Percentiles rank a stretch among this genome's conserved stretches.
phyloP scores from a whole-genome alignment of 192 early-diverging fungal species.

The Rhizoclosmatium globosum region DNA sequence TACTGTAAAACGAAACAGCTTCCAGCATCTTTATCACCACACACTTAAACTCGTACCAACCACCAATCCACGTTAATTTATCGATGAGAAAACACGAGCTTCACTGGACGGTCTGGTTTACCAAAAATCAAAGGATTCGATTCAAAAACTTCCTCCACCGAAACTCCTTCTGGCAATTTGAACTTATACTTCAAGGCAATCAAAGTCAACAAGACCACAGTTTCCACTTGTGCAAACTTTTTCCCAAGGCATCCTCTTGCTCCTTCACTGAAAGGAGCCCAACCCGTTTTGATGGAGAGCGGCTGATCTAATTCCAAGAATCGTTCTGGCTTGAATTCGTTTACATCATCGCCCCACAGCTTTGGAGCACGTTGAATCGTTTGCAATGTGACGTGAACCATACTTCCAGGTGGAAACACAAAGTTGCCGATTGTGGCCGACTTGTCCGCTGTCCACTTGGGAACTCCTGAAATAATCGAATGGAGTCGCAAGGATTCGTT shows the following conservation, averaged over 20 bases:
- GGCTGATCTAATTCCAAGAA: neutral
- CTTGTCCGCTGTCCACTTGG: too few species aligned
- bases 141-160: neutral
- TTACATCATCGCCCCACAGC: slow-evolving; percentile 14
- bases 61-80: too few species aligned
- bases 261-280: slow-evolving; percentile 28
- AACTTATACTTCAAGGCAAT: slow-evolving; percentile 30
- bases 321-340: slow-evolving; percentile 18
- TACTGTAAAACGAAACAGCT: too few species aligned
- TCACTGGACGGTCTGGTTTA: slow-evolving; percentile 10
- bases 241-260: too few species aligned
- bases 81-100: neutral
- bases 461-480: too few species aligned
- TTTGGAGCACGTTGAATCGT: slow-evolving; percentile 24
- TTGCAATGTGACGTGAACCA: neutral
- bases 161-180: slow-evolving; percentile 10
- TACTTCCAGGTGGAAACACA: slow-evolving; percentile 20
- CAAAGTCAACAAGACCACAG: slow-evolving; percentile 33
- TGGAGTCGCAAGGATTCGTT: too few species aligned
- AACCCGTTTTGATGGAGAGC: slow-evolving; percentile 14
- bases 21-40: too few species aligned
- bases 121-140: neutral
- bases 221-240: neutral
- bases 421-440: neutral
- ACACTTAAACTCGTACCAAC: too few species aligned